phyloP scores from a whole-genome alignment of 148 eudicot species.

The Arbutus unedo region DNA sequence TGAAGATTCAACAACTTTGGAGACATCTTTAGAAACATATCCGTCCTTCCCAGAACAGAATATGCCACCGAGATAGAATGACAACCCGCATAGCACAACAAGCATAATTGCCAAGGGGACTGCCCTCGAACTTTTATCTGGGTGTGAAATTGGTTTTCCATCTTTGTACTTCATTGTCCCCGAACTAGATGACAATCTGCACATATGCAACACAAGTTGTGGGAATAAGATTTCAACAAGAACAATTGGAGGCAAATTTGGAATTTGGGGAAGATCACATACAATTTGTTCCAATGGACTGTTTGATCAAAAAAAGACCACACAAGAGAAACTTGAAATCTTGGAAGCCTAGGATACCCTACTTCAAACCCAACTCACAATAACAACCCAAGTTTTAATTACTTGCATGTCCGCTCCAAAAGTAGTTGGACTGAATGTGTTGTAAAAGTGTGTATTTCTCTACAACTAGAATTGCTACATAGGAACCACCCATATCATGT shows the following conservation, averaged over 20 bases:
- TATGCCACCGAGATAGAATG: slow-evolving; percentile 87
- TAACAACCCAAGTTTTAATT: background rate
- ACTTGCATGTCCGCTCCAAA: background rate
- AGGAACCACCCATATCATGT: background rate
- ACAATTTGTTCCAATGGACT: background rate
- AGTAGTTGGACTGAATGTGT: background rate
- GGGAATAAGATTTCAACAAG: background rate
- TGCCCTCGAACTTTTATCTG: slow-evolving; percentile 51
- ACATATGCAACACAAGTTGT: slow-evolving; percentile 5
- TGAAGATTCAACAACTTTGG: slow-evolving; percentile 24
- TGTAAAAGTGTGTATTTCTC: background rate
- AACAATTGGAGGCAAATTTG: background rate
- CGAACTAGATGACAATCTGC: slow-evolving; percentile 32
- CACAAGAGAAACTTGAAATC: background rate
- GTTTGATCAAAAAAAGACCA: background rate
- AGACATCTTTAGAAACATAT: slow-evolving; percentile 27
- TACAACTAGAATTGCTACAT: background rate
- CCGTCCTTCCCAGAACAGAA: slow-evolving; percentile 51
- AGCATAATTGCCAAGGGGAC: slow-evolving; percentile 49
- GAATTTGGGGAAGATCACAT: background rate
- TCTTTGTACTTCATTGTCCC: slow-evolving; percentile 72
- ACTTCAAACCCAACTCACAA: background rate
- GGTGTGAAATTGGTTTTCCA: slow-evolving; percentile 43
- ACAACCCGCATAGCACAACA: slow-evolving; percentile 69
- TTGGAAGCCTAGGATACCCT: background rate